Percentiles rank a stretch among this genome's conserved stretches.
Conservation (phyloP, 1,284 basidiomycete species). For the Marasmius fiardii region DNA sequence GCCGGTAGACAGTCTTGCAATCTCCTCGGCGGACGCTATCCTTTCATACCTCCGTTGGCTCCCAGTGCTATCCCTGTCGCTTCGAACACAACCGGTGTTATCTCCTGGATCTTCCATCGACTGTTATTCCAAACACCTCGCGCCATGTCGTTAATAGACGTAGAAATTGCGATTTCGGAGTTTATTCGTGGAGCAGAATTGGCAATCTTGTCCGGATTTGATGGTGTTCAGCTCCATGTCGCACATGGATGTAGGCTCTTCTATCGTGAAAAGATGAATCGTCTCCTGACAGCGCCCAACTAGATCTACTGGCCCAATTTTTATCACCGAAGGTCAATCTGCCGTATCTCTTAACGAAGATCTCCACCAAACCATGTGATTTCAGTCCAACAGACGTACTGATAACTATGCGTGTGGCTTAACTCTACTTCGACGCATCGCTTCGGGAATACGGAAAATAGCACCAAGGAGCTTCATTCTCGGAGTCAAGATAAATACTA, state of each 20-base stretch:
- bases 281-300: not conserved
- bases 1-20: conserved; percentile 83
- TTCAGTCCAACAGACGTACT: conserved; percentile 65
- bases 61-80: conserved; percentile 68
- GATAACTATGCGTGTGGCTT: conserved; percentile 64
- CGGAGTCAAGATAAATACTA: conserved; percentile 86
- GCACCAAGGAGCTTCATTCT: conserved; percentile 67
- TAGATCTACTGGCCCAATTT: conserved; percentile 85
- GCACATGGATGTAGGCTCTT: conserved; percentile 79
- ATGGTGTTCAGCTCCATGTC: conserved; percentile 87
- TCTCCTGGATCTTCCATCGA: conserved; percentile 44
- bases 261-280: not conserved
- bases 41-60: conserved; percentile 62
- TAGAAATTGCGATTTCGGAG: conserved; percentile 56
- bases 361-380: conserved; percentile 3
- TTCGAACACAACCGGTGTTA: conserved; percentile 25
- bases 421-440: conserved; percentile 63
- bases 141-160: conserved; percentile 58
- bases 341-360: not conserved
- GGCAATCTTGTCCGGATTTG: conserved; percentile 75
- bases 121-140: conserved; percentile 64
- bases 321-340: conserved; percentile 68
- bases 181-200: conserved; percentile 74
- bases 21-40: conserved; percentile 62
- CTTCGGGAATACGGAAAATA: conserved; percentile 54